phyloP scores from a whole-genome alignment of 2,329 filamentous ascomycete species.

The Neonectria ditissima region DNA sequence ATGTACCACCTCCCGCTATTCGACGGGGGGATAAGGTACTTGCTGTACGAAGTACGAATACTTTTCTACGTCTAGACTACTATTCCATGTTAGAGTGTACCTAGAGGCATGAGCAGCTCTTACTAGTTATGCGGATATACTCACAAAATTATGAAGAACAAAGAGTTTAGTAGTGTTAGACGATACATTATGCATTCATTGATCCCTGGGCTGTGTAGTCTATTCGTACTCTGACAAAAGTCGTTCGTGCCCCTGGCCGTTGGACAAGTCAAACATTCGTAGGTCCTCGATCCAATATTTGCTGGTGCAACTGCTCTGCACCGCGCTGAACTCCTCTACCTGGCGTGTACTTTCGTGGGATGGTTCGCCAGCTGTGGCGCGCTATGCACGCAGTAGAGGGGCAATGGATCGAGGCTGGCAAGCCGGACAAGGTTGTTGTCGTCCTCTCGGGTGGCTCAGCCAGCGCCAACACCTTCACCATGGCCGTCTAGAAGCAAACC shows the following conservation, averaged over 20 bases:
- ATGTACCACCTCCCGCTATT: neutral
- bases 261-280: neutral
- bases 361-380: slow-evolving; percentile 25
- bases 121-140: too few species aligned
- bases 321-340: neutral
- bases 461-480: neutral
- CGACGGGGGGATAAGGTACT: too few species aligned
- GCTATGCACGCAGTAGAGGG: neutral
- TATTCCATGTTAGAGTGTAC: neutral
- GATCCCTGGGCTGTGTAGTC: too few species aligned
- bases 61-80: neutral
- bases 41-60: neutral
- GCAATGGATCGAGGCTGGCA: slow-evolving; percentile 22
- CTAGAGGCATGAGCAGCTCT: too few species aligned
- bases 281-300: slow-evolving; percentile 2
- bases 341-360: neutral
- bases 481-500: neutral
- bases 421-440: slow-evolving; percentile 32
- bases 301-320: slow-evolving; percentile 6
- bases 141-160: too few species aligned
- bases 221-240: too few species aligned
- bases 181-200: too few species aligned
- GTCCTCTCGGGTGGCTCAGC: slow-evolving; percentile 41
- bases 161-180: too few species aligned
- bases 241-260: neutral